Evolutionary conservation across 768 basidiomycete genomes (phyloP).

Genomic region (Termitomyces sp.): DNA sequence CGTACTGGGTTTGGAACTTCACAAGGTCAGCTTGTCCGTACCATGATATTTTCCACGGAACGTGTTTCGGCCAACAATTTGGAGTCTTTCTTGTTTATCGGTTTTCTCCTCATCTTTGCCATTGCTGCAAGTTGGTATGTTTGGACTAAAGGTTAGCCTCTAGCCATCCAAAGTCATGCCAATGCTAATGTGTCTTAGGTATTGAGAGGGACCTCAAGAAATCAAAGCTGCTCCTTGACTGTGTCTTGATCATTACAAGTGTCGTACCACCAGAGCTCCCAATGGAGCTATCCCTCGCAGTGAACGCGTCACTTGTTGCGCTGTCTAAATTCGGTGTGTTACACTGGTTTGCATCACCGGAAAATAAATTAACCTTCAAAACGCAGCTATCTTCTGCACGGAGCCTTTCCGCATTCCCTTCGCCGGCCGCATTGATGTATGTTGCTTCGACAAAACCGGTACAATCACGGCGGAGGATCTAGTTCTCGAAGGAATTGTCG

Average conservation of each 20-base stretch:
- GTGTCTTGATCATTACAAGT: constrained; percentile 93
- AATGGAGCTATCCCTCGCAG: constrained; percentile 96
- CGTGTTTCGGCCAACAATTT: constrained; percentile 94
- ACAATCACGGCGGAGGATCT: constrained; percentile 97
- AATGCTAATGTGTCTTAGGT: constrained; percentile 40
- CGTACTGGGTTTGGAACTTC: constrained; percentile 97
- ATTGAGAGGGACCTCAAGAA: constrained; percentile 92
- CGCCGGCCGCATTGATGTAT: constrained; percentile 95
- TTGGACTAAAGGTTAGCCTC: constrained; percentile 81
- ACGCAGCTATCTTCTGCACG: constrained; percentile 93
- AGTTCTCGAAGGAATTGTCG: constrained; percentile 91
- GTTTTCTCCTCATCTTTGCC: constrained; percentile 95
- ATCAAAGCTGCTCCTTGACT: constrained; percentile 92
- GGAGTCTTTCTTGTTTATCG: constrained; percentile 97
- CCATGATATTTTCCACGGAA: constrained; percentile 99
- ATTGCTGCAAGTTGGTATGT: constrained; percentile 98
- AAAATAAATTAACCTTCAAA: background rate
- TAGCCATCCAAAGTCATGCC: background rate
- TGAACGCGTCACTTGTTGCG: constrained; percentile 92
- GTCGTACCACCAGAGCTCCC: constrained; percentile 98
- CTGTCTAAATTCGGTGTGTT: constrained; percentile 85
- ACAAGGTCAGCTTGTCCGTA: constrained; percentile 94
- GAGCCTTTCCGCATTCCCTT: constrained; percentile 98
- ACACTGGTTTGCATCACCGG: background rate
- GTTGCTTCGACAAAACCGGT: constrained; percentile 99